Evolutionary conservation across 179 eudicot genomes (phyloP).

Genomic region (Spinacia oleracea): DNA sequence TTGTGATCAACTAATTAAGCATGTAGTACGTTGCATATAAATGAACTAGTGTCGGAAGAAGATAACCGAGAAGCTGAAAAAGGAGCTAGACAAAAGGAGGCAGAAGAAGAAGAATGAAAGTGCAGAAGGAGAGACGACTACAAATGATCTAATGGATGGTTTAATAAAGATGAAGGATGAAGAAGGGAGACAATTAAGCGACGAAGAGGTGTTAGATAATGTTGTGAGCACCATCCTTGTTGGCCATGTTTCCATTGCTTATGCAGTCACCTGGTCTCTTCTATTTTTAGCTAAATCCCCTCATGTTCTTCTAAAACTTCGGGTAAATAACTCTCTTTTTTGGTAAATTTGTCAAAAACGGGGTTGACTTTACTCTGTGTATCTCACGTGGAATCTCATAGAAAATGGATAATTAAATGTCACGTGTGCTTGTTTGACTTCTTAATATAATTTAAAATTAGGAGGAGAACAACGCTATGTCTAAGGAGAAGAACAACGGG

Average conservation of each 20-base stretch:
- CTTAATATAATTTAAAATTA: not conserved
- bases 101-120: not conserved
- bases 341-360: no score
- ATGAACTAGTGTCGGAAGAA: constrained; percentile 14
- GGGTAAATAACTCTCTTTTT: constrained; percentile 30
- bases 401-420: no score
- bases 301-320: constrained; percentile 47
- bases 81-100: constrained; percentile 3
- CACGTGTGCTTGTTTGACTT: no score
- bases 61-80: constrained; percentile 3
- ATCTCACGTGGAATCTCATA: no score
- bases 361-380: no score
- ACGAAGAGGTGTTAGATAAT: constrained; percentile 20
- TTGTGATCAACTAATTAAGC: no score
- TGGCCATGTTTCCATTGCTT: constrained; percentile 4
- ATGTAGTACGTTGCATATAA: not conserved
- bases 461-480: constrained; percentile 25
- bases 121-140: not conserved
- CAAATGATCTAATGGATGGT: constrained; percentile 21
- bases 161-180: constrained; percentile 18
- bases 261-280: constrained; percentile 13
- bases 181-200: constrained; percentile 16
- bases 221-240: constrained; percentile 4
- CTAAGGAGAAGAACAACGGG: constrained; percentile 7
- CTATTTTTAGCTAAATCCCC: constrained; percentile 42